Conservation (phyloP, 169 alveolate species). For the Cyclospora cayetanensis region DNA sequence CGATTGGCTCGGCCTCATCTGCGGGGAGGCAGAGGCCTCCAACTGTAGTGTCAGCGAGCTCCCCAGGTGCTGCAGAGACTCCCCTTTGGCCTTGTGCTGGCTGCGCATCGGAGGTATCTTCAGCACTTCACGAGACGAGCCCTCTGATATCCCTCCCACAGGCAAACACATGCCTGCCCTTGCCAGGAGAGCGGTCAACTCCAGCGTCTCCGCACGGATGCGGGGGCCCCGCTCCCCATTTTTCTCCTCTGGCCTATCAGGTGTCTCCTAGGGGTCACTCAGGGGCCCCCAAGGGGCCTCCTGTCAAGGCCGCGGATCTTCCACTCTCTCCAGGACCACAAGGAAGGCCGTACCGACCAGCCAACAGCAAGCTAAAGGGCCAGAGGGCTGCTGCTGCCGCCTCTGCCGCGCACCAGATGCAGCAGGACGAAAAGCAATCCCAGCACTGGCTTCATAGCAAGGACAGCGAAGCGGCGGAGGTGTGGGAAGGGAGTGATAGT, state of each 20-base stretch:
- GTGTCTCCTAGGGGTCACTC: neutral
- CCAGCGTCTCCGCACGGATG: constrained; percentile 40
- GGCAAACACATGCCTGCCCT: neutral
- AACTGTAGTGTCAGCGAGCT: neutral
- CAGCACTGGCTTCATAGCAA: neutral
- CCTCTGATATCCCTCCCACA: neutral
- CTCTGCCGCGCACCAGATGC: neutral
- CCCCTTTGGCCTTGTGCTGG: neutral
- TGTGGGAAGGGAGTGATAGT: too few species aligned
- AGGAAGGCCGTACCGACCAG: constrained; percentile 56
- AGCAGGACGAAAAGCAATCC: neutral
- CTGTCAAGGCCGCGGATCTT: constrained; percentile 20
- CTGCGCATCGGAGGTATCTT: neutral
- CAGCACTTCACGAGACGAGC: neutral
- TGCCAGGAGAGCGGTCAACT: neutral
- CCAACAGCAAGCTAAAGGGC: constrained; percentile 25
- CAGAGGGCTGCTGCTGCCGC: neutral
- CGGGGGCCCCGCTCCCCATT: constrained; percentile 33
- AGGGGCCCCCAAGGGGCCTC: constrained; percentile 37
- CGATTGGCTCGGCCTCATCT: neutral
- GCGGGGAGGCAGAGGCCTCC: neutral
- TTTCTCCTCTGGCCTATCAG: constrained; percentile 27
- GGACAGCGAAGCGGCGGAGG: too few species aligned
- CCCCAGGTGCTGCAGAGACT: neutral
- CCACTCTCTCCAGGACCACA: constrained; percentile 61